These are phyloP conservation scores for Zostera marina DNA, from an alignment of 116 monocot genomes.

Conservation along the genomic window DNA sequence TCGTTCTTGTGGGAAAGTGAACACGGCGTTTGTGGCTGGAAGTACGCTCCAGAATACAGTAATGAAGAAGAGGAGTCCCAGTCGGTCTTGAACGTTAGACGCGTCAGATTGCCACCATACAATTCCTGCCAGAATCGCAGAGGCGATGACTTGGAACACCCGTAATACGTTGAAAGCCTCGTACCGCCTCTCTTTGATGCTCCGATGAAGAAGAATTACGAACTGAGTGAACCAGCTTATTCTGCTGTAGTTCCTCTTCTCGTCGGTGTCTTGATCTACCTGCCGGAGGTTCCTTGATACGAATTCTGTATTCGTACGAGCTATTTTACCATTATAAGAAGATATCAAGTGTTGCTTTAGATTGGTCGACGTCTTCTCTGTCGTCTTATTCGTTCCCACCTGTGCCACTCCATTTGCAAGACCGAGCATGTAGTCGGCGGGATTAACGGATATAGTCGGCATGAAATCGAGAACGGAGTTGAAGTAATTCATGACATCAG, in stretches of 20 bases:
- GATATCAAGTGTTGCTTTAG: constrained; percentile 45
- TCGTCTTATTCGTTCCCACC: constrained; percentile 26
- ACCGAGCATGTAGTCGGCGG: constrained; percentile 91
- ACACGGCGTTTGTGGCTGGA: constrained; percentile 77
- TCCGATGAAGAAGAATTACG: constrained; percentile 55
- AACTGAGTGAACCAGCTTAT: constrained; percentile 73
- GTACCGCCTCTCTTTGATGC: constrained; percentile 75
- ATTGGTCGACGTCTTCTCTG: constrained; percentile 28
- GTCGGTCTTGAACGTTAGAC: constrained; percentile 41
- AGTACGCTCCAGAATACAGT: constrained; percentile 95
- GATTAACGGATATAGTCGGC: constrained; percentile 56
- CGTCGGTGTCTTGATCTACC: too few relatives aligned
- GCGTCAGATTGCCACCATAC: constrained; percentile 86
- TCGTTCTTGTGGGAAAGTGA: constrained; percentile 77
- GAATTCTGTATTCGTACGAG: constrained; percentile 32
- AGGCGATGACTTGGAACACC: constrained; percentile 56
- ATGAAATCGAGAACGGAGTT: constrained; percentile 28
- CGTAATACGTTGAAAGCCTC: constrained; percentile 84
- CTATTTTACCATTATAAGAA: constrained; percentile 45
- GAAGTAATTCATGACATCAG: constrained; percentile 74
- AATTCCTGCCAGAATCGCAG: constrained; percentile 48
- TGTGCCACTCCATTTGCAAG: constrained; percentile 65
- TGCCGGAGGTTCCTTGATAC: constrained; percentile 3
- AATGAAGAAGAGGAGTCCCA: constrained; percentile 95
- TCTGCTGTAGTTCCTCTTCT: constrained; percentile 12